Conservation (phyloP, 768 basidiomycete genomes). For the Lactarius pseudohatsudake region DNA sequence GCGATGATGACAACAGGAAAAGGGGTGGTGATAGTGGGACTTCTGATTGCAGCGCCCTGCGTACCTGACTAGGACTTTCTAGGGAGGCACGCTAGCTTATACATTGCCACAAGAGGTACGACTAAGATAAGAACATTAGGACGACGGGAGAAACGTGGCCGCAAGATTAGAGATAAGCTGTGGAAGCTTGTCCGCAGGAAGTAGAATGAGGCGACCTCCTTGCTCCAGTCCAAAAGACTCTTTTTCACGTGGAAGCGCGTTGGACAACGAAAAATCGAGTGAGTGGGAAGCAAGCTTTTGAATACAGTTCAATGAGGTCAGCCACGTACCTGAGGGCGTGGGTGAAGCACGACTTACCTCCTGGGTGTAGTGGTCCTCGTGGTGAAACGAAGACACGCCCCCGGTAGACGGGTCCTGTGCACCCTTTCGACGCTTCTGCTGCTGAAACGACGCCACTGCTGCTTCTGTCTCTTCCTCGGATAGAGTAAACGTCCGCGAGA, state of each 20-base stretch:
- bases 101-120: not conserved
- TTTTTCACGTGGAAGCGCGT: conserved; percentile 52
- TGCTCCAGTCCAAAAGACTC: conserved; percentile 75
- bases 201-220: conserved; percentile 62
- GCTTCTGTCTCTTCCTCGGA: conserved; percentile 57
- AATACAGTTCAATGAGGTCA: conserved; percentile 10
- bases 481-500: conserved; percentile 79
- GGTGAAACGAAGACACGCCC: conserved; percentile 74
- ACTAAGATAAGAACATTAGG: not conserved
- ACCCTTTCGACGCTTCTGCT: conserved; percentile 42
- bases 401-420: conserved; percentile 40
- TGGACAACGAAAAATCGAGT: conserved; percentile 55
- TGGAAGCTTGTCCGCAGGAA: conserved; percentile 46
- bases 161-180: conserved; percentile 39
- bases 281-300: conserved; percentile 50
- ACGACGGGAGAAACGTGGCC: conserved; percentile 10
- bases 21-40: not conserved
- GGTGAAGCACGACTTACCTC: conserved; percentile 45
- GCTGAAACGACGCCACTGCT: conserved; percentile 35
- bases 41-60: not conserved
- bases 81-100: not conserved
- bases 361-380: conserved; percentile 77
- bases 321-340: conserved; percentile 1
- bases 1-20: conserved; percentile 2
- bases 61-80: not conserved